Evolutionary conservation across 2,329 filamentous ascomycete genomes (phyloP).

Genomic region (Polychaeton citri): DNA sequence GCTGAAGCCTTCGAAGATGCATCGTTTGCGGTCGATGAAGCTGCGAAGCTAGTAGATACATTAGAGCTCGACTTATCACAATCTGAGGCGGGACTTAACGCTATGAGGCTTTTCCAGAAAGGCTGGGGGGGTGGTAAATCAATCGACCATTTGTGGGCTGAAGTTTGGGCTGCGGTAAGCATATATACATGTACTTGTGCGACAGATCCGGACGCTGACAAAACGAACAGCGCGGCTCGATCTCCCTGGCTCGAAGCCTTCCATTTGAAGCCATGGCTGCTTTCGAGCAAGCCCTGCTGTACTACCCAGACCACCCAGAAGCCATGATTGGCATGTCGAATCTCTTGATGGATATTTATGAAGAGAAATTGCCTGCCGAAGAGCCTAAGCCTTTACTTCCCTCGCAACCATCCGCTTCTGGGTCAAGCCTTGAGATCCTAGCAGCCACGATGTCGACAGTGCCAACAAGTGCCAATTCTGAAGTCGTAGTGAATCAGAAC

Average conservation of each 20-base stretch:
- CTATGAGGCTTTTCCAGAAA: constrained; percentile 46
- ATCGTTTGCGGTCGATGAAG: constrained; percentile 67
- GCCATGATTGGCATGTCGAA: constrained; percentile 74
- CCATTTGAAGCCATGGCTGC: constrained; percentile 59
- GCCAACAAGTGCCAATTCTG: background rate
- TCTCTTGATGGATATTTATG: constrained; percentile 76
- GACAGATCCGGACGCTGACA: constrained; percentile 9
- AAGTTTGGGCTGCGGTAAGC: constrained; percentile 69
- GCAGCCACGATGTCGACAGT: background rate
- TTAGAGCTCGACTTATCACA: constrained; percentile 55
- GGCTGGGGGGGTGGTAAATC: constrained; percentile 73
- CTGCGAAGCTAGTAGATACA: constrained; percentile 56
- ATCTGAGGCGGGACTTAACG: constrained; percentile 42
- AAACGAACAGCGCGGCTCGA: constrained; percentile 47
- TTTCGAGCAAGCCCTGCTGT: constrained; percentile 71
- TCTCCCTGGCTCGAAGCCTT: constrained; percentile 47
- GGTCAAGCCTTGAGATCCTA: constrained; percentile 3
- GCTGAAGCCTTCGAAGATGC: constrained; percentile 71
- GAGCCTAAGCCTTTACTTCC: constrained; percentile 32
- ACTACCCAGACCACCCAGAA: constrained; percentile 64
- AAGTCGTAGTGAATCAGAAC: background rate
- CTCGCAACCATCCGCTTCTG: constrained; percentile 11
- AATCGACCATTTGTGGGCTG: constrained; percentile 71
- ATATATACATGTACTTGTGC: background rate
- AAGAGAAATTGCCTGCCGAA: constrained; percentile 45